Evolutionary conservation across 345 rosid genomes (phyloP).

Genomic region (Brassica incana): DNA sequence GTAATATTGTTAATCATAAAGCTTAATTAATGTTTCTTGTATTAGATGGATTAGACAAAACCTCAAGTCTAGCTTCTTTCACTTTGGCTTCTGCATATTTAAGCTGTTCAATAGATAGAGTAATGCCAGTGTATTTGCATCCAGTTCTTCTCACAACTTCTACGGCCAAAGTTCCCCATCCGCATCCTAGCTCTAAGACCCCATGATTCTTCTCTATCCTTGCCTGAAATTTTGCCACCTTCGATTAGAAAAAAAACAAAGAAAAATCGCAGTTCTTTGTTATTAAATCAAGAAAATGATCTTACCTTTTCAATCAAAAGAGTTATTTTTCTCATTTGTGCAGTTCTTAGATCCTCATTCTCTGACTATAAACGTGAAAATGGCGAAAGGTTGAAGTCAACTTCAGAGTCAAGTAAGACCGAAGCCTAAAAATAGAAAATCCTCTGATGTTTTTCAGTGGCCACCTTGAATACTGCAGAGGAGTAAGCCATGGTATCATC

Average conservation of each 20-base stretch:
- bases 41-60: conserved; percentile 8
- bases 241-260: background rate
- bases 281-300: background rate
- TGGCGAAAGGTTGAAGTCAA: background rate
- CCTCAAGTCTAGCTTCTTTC: conserved; percentile 84
- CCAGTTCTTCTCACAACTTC: conserved; percentile 81
- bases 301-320: conserved; percentile 71
- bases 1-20: background rate
- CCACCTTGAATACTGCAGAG: conserved; percentile 74
- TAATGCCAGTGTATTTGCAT: conserved; percentile 82
- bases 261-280: background rate
- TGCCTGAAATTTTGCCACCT: conserved; percentile 40
- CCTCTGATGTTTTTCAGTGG: background rate
- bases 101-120: conserved; percentile 70
- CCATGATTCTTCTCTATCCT: conserved; percentile 57
- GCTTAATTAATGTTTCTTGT: too few relatives aligned
- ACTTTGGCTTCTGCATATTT: conserved; percentile 63
- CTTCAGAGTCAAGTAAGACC: background rate
- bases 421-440: background rate
- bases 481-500: conserved; percentile 87
- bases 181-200: conserved; percentile 79
- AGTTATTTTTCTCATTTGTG: conserved; percentile 69
- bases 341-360: conserved; percentile 59
- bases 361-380: conserved; percentile 38
- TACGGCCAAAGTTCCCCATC: conserved; percentile 88